Base-by-base conservation (phyloP, 1,284 basidiomycete genomes). In the Bondarzewia mesenterica region DNA sequence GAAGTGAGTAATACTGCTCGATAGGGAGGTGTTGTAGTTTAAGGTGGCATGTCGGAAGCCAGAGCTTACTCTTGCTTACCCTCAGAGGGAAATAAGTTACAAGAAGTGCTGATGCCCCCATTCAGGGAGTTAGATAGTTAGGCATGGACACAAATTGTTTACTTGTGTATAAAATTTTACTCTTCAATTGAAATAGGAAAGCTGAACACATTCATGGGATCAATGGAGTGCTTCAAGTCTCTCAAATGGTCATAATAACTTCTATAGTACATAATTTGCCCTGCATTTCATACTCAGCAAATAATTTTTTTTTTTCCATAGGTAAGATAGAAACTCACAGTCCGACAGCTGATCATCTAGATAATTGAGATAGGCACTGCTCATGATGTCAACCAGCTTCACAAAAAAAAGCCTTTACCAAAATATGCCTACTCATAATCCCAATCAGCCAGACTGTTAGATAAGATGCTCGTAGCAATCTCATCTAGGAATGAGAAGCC, bases 11-110 rank as follows among this genome's bases (percentile, higher is more conserved):
- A n/a, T n/a, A n/a, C n/a, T 54, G 60, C 16, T 55, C 52, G 27
- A 52, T 57, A 23, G 66, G n/a, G 65, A 70, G 43, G 57, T 63
- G 0, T 48, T 63, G 16, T 68, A n/a, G 64, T 47, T 69, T n/a
- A n/a, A n/a, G n/a, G n/a, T n/a, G n/a, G n/a, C n/a, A n/a, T n/a
- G n/a, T n/a, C n/a, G n/a, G n/a, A n/a, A n/a, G n/a, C n/a, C n/a
- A n/a, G n/a, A n/a, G n/a, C n/a, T n/a, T n/a, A n/a, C n/a, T n/a
- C n/a, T n/a, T n/a, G n/a, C n/a, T n/a, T n/a, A n/a, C n/a, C n/a
- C n/a, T n/a, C n/a, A n/a, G n/a, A n/a, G n/a, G n/a, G n/a, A n/a
- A n/a, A n/a, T n/a, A n/a, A n/a, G n/a, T n/a, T n/a, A n/a, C n/a
- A n/a, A n/a, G n/a, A n/a, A n/a, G n/a, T n/a, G n/a, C n/a, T n/a